Conservation (phyloP, 176 grass and related monocot species). For the Oryza officinalis region DNA sequence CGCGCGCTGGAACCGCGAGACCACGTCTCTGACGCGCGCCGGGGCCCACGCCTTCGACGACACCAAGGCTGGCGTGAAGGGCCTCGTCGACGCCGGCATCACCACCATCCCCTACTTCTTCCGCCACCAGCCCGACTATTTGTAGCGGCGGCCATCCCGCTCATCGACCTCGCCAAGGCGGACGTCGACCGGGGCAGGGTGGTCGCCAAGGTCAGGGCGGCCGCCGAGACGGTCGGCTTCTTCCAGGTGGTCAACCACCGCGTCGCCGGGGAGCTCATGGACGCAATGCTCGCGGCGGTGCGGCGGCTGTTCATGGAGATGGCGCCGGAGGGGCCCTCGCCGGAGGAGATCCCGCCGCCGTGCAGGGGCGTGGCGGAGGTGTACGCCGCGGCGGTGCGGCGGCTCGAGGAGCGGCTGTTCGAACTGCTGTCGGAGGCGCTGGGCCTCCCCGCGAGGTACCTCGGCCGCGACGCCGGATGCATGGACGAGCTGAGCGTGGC, state of each 20-base stretch:
- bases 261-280: slow-evolving; percentile 23
- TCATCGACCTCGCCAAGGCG: not conserved
- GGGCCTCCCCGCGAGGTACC: not conserved
- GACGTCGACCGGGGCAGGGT: not conserved
- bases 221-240: slow-evolving; percentile 44
- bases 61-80: slow-evolving; percentile 69
- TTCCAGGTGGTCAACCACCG: slow-evolving; percentile 65
- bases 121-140: too few species aligned
- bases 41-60: slow-evolving; percentile 62
- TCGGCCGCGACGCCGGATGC: slow-evolving; percentile 40
- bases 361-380: slow-evolving; percentile 27
- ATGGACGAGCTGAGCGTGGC: not conserved
- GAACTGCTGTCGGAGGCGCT: slow-evolving; percentile 58
- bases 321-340: slow-evolving; percentile 14
- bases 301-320: slow-evolving; percentile 29
- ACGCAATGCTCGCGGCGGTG: slow-evolving; percentile 40
- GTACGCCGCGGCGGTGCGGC: not conserved
- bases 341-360: slow-evolving; percentile 29
- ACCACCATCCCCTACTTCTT: slow-evolving; percentile 22
- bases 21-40: too few species aligned
- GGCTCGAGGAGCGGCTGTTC: slow-evolving; percentile 32
- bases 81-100: slow-evolving; percentile 53
- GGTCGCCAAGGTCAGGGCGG: not conserved
- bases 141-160: not conserved
- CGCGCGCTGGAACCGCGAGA: too few species aligned